Evolutionary conservation across 139 green algal genomes (phyloP), one percentile per base, ranked within the genome.

Genomic region (Chlamydomonas asymmetrica): DNA sequence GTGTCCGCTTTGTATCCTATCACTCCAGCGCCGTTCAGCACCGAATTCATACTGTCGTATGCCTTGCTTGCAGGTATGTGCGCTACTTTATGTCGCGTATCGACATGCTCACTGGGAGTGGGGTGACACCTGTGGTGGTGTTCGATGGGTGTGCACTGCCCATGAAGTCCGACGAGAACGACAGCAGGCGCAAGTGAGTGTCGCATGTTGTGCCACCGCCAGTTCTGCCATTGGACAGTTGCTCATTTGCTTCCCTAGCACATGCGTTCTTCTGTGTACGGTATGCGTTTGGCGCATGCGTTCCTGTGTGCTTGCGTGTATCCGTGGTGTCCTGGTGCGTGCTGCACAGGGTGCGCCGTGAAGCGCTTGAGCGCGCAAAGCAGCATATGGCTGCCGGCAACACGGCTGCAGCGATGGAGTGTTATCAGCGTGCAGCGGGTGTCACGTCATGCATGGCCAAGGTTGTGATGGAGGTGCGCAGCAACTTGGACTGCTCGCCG

Each of bases 111-210:
- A 74, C 68, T 16, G 34, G 67, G 16, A 57, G 88, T 67, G 95
- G 92, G 0, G 86, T 99, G 1, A 78, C 82, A 4, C 95, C 95
- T 0, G 38, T 97, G 3, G 69, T 99, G 1, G 91, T 99, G 18
- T 98, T 99, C 79, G 96, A 99, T 75, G 96, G 96, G 13, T 95
- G 89, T 18, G 73, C 76, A 10, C 85, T 99, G 59, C 96, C 96
- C 8, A 91, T 92, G 66, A 99, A 99, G 73, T 80, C 64, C 0
- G 81, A 89, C 0, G 95, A 99, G 74, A 93, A 99, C 82, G 80
- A 74, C 0, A 82, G 73, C 37, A 80, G 95, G 0, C 57, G 82
- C 27, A 93, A 84, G 87, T 94, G 66, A 4, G 68, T n/a, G n/a
- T n/a, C n/a, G n/a, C n/a, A n/a, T n/a, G n/a, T n/a, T n/a, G n/a